These are phyloP conservation scores for Saccharomycopsis olivae DNA, from an alignment of 805 yeast genomes.

Conservation along the genomic window DNA sequence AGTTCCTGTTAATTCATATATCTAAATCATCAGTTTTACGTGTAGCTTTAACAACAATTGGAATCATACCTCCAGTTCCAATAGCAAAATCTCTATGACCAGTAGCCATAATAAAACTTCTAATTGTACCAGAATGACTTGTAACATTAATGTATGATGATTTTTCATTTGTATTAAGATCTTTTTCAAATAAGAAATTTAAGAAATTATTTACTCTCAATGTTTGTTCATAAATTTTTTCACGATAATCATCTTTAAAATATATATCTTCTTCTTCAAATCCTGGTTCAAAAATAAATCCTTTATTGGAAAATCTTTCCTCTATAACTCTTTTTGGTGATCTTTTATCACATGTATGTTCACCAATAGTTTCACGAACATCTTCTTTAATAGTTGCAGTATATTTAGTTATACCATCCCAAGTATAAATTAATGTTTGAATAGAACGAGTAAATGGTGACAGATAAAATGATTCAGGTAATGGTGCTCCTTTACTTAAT, in stretches of 20 bases:
- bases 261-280: slow-evolving; percentile 38
- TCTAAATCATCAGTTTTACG: background rate
- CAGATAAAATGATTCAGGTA: slow-evolving; percentile 45
- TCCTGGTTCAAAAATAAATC: slow-evolving; percentile 33
- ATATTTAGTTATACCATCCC: slow-evolving; percentile 27
- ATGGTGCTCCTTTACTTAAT: slow-evolving; percentile 35
- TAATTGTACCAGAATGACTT: slow-evolving; percentile 38
- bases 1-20: too few species aligned
- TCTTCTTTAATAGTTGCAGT: slow-evolving; percentile 30
- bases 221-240: slow-evolving; percentile 29
- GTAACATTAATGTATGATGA: slow-evolving; percentile 20
- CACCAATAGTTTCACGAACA: slow-evolving; percentile 52
- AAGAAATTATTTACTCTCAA: slow-evolving; percentile 39
- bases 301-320: slow-evolving; percentile 27
- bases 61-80: slow-evolving; percentile 48
- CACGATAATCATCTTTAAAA: slow-evolving; percentile 35
- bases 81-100: slow-evolving; percentile 39
- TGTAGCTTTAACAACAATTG: slow-evolving; percentile 37
- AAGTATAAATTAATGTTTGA: slow-evolving; percentile 44
- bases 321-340: slow-evolving; percentile 27
- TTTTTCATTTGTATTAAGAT: slow-evolving; percentile 19
- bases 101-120: slow-evolving; percentile 36
- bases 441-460: slow-evolving; percentile 58
- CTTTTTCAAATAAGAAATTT: slow-evolving; percentile 30
- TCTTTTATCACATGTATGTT: slow-evolving; percentile 50